These are phyloP conservation scores for Hylodesmum podocarpum DNA, from an alignment of 306 rosid species.

Conservation along the genomic window DNA sequence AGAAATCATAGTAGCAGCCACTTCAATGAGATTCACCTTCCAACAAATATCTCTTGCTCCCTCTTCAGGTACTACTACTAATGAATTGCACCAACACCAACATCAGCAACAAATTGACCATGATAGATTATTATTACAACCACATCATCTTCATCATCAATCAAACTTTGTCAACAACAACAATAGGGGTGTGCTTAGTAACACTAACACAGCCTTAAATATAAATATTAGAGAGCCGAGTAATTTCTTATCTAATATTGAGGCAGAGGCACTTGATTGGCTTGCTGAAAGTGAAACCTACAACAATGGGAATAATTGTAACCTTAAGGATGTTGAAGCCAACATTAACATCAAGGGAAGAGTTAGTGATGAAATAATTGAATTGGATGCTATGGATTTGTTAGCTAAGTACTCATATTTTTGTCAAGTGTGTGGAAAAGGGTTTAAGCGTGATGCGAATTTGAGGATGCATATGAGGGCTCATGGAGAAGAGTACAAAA, in stretches of 20 bases:
- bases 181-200: neutral
- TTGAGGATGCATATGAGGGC: conserved; percentile 89
- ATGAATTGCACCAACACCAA: conserved; percentile 20
- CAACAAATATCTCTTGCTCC: conserved; percentile 42
- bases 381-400: conserved; percentile 58
- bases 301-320: neutral
- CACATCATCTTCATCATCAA: neutral
- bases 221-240: conserved; percentile 13
- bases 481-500: conserved; percentile 77
- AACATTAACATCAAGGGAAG: neutral
- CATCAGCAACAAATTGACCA: neutral
- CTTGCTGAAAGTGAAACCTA: conserved; percentile 30
- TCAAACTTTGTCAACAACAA: neutral
- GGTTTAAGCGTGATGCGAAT: conserved; percentile 75
- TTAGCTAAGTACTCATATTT: conserved; percentile 76
- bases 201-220: neutral
- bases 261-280: conserved; percentile 37
- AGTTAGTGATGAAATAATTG: conserved; percentile 48
- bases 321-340: neutral
- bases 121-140: neutral
- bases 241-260: neutral
- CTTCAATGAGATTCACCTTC: conserved; percentile 58
- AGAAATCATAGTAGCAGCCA: conserved; percentile 56
- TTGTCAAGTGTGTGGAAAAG: conserved; percentile 80
- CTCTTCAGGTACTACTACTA: neutral